Base-by-base conservation (phyloP, 345 rosid genomes). In the Brassica napus region DNA sequence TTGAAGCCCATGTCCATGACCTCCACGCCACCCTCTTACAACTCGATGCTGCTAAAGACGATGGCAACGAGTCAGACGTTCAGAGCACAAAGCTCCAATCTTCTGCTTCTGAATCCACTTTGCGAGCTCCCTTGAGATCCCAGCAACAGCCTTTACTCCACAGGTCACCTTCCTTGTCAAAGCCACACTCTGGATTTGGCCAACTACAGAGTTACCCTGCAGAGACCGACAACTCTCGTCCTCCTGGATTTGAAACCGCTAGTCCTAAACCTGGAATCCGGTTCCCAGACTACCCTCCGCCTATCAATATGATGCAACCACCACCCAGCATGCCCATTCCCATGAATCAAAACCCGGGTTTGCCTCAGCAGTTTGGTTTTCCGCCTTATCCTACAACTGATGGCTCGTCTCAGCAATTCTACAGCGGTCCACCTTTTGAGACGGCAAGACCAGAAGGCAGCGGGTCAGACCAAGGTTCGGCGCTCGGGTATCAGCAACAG, bases 1-100 rank as follows among this genome's bases (percentile, higher is more conserved):
- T 95, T 70, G 97, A 93, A 77, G 80, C 86, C 42, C 98, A 95
- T 82, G 91, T 93, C 30, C 86, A 90, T 55, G 84, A 82, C 68
- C 86, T 77, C 76, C 99, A 95, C 76, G 75, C 85, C 2, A 85
- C 84, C 78, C 92, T 93, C 61, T 71, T 93, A 77, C 90, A 85
- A 71, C 88, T 93, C 8, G 89, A 82, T 82, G 82, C 83, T 15
- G 92, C 87, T 64, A 93, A 88, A 80, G 97, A 91, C 58, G 92
- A 87, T 44, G 92, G 86, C 24, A 86, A 85, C 26, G 94, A 95
- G 62, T 86, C 90, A 18, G 98, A 94, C 49, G 86, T 86, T 72
- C 92, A 87, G 79, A 86, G 88, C 83, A 77, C 84, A 73, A 95
- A 83, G 75, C 82, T 68, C 28, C 95, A 89, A 65, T 85, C 92